Evolutionary conservation across 106 monocot species (phyloP).

Genomic region (Gastrodia elata): DNA sequence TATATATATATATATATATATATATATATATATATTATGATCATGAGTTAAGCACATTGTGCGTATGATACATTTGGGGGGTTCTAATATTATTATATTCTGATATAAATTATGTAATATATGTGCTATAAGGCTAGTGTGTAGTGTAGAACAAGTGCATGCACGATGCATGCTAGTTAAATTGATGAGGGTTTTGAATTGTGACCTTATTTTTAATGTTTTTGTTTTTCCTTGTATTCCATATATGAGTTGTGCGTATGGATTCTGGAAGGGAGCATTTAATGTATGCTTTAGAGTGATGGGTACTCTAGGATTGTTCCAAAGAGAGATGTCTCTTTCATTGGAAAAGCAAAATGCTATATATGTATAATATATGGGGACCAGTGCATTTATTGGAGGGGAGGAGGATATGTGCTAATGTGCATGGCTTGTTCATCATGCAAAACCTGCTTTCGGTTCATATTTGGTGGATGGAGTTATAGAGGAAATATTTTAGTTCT

Average conservation of each 20-base stretch:
- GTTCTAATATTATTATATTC: not conserved
- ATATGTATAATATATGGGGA: too few relatives aligned
- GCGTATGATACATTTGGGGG: not conserved
- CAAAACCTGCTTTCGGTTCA: not conserved
- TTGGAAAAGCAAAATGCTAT: constrained; percentile 2
- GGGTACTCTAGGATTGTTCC: not conserved
- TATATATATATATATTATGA: not conserved
- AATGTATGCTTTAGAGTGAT: not conserved
- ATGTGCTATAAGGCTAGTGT: not conserved
- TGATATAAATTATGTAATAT: too few relatives aligned
- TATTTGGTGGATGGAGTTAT: constrained; percentile 3
- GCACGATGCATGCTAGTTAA: too few relatives aligned
- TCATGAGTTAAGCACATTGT: not conserved
- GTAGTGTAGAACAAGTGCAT: not conserved
- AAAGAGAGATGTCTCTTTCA: constrained; percentile 1
- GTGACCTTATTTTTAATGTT: not conserved
- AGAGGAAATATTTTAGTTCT: not conserved
- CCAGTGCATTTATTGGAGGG: not conserved
- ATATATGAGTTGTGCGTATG: not conserved
- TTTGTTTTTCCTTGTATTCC: too few relatives aligned
- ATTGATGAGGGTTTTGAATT: not conserved
- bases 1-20: too few relatives aligned
- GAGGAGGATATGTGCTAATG: too few relatives aligned
- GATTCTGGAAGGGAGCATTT: not conserved
- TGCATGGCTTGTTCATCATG: not conserved